Evolutionary conservation across 2,329 filamentous ascomycete genomes (phyloP), one percentile per base, ranked within the genome.

Genomic region (Drechslerella coelobrocha): DNA sequence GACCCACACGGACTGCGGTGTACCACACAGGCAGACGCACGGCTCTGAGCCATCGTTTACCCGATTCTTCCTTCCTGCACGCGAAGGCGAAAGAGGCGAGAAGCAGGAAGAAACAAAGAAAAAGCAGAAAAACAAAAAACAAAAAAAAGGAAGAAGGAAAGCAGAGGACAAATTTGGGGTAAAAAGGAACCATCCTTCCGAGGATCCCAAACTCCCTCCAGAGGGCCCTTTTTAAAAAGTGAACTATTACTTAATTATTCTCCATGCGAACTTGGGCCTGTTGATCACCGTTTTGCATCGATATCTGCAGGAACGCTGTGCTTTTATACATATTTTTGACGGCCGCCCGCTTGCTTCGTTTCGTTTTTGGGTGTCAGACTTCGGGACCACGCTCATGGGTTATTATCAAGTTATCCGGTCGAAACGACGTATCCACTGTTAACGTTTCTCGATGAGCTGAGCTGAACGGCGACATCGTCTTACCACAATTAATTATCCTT

Each of bases 291-390:
- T 39, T 14, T 39, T 14, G 34, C 34, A n/a, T n/a, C n/a, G n/a
- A n/a, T n/a, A 61, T 54, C 62, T 55, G 50, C 62, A 60, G 29
- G 62, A 55, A 55, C 51, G 19, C 14, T 39, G 12, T n/a, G 5
- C 34, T 60, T 55, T 55, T 61, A 26, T 66, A 41, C 47, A 21
- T 43, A 21, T 55, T 24, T 34, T 23, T 55, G 54, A 37, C 41
- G 23, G 24, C 26, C 56, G 48, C 24, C 51, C 21, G 31, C 10
- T 41, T 41, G 26, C 12, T 12, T 21, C 17, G 7, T 19, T 19
- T 19, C 41, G 23, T 53, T 52, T 43, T 39, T 10, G n/a, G n/a
- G n/a, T n/a, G n/a, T n/a, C n/a, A n/a, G n/a, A n/a, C n/a, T n/a
- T n/a, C n/a, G n/a, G n/a, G n/a, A n/a, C n/a, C n/a, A n/a, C n/a